Percentiles rank a stretch among this genome's conserved stretches.
phyloP scores from a whole-genome alignment of 1,284 basidiomycete species.

The Ceratobasidium sp. region DNA sequence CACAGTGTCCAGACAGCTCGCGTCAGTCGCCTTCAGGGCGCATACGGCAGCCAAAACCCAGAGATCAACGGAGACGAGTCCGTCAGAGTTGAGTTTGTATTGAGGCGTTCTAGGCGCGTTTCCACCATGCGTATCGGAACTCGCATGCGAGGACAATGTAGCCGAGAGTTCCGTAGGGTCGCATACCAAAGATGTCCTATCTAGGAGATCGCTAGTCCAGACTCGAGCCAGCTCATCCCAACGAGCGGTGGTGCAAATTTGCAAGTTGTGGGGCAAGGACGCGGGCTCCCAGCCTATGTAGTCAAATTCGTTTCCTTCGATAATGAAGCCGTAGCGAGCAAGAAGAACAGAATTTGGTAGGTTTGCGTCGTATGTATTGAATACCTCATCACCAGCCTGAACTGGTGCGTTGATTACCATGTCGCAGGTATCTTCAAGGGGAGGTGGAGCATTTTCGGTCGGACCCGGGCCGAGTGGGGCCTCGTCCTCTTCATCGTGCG shows the following conservation, averaged over 20 bases:
- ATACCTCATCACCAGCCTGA: slow-evolving; percentile 67
- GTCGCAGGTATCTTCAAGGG: slow-evolving; percentile 47
- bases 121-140: not conserved
- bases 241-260: not conserved
- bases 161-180: not conserved
- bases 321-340: slow-evolving; percentile 75
- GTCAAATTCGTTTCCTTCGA: slow-evolving; percentile 70
- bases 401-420: slow-evolving; percentile 65
- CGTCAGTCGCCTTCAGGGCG: slow-evolving; percentile 6
- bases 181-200: slow-evolving; percentile 8
- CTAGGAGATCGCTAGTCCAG: slow-evolving; percentile 24
- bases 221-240: not conserved
- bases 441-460: slow-evolving; percentile 15
- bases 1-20: not conserved
- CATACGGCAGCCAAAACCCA: slow-evolving; percentile 25
- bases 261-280: slow-evolving; percentile 48
- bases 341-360: slow-evolving; percentile 75
- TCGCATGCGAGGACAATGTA: not conserved
- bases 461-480: slow-evolving; percentile 44
- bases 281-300: slow-evolving; percentile 57
- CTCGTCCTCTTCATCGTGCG: slow-evolving; percentile 64
- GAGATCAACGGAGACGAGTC: slow-evolving; percentile 29
- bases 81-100: slow-evolving; percentile 29
- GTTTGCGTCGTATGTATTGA: slow-evolving; percentile 83
- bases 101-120: not conserved